phyloP scores from a whole-genome alignment of 352 stramenopile genomes.

The Globisporangium nagaii region DNA sequence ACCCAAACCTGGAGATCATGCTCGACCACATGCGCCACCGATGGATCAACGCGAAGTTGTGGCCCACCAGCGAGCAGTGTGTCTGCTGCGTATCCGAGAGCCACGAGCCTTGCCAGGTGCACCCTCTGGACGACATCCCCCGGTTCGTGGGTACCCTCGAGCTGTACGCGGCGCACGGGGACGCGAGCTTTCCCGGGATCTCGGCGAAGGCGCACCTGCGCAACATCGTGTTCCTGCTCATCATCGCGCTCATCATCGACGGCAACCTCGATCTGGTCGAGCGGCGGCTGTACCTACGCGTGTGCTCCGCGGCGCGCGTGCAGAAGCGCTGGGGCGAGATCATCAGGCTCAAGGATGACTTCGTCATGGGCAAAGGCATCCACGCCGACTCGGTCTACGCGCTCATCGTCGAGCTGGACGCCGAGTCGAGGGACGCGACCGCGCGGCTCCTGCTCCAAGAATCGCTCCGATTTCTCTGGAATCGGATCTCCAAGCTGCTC shows the following conservation, averaged over 20 bases:
- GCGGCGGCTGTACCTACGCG: slow-evolving; percentile 30
- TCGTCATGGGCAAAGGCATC: slow-evolving; percentile 30
- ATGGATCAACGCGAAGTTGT: slow-evolving; percentile 29
- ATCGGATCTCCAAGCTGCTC: slow-evolving; percentile 21
- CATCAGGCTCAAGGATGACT: slow-evolving; percentile 31
- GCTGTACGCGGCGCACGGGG: slow-evolving; percentile 8
- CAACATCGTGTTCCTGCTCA: slow-evolving; percentile 43
- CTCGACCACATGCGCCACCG: slow-evolving; percentile 34
- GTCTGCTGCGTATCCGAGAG: slow-evolving; percentile 12
- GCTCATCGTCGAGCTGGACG: slow-evolving; percentile 19
- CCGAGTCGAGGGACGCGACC: not conserved
- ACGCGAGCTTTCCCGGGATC: not conserved
- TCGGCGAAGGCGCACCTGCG: slow-evolving; percentile 21
- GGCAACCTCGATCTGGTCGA: slow-evolving; percentile 39
- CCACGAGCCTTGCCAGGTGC: slow-evolving; percentile 17
- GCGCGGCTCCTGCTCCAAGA: slow-evolving; percentile 20
- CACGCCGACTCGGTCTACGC: slow-evolving; percentile 26
- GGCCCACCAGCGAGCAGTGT: slow-evolving; percentile 24
- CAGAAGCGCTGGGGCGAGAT: slow-evolving; percentile 35
- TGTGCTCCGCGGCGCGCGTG: slow-evolving; percentile 29
- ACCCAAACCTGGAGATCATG: slow-evolving; percentile 57
- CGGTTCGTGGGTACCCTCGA: slow-evolving; percentile 21
- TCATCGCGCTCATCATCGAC: slow-evolving; percentile 38
- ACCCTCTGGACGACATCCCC: slow-evolving; percentile 32
- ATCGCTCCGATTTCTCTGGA: slow-evolving; percentile 20